Conservation (phyloP, 2,329 filamentous ascomycete species). For the Cytospora mali region DNA sequence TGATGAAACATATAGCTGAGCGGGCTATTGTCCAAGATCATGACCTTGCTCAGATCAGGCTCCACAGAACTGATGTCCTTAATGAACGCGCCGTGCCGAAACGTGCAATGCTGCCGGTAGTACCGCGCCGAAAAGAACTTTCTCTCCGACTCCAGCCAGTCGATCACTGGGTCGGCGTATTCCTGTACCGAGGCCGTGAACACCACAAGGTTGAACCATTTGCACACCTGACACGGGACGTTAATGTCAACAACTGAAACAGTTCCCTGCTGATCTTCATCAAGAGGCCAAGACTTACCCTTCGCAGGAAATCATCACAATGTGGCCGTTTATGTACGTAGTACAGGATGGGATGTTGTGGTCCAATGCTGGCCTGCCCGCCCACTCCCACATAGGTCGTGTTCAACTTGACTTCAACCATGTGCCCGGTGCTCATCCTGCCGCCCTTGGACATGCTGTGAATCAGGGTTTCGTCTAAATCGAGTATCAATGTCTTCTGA, state of each 20-base stretch:
- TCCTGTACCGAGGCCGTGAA: constrained; percentile 98
- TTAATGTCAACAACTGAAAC: constrained; percentile 2
- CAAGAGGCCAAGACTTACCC: constrained; percentile 51
- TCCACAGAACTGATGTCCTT: constrained; percentile 96
- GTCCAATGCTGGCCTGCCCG: constrained; percentile 68
- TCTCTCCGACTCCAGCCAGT: constrained; percentile 95
- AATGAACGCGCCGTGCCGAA: constrained; percentile 93
- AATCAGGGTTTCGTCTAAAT: constrained; percentile 95
- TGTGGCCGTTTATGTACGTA: constrained; percentile 98
- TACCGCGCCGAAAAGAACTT: constrained; percentile 95
- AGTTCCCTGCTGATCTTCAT: not conserved
- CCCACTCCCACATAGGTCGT: constrained; percentile 69
- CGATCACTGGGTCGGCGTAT: constrained; percentile 97
- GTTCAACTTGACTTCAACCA: constrained; percentile 95
- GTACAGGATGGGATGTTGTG: constrained; percentile 95
- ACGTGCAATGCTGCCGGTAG: constrained; percentile 97
- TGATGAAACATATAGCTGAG: constrained; percentile 98
- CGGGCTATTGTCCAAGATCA: constrained; percentile 98
- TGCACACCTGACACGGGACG: constrained; percentile 66
- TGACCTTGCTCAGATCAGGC: constrained; percentile 94
- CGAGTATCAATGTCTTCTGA: constrained; percentile 92
- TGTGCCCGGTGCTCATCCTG: constrained; percentile 93
- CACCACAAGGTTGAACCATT: constrained; percentile 97
- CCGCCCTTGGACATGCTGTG: constrained; percentile 98
- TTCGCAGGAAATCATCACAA: constrained; percentile 94